Conservation (phyloP, 2,329 filamentous ascomycete genomes). For the Didymella keratinophila region DNA sequence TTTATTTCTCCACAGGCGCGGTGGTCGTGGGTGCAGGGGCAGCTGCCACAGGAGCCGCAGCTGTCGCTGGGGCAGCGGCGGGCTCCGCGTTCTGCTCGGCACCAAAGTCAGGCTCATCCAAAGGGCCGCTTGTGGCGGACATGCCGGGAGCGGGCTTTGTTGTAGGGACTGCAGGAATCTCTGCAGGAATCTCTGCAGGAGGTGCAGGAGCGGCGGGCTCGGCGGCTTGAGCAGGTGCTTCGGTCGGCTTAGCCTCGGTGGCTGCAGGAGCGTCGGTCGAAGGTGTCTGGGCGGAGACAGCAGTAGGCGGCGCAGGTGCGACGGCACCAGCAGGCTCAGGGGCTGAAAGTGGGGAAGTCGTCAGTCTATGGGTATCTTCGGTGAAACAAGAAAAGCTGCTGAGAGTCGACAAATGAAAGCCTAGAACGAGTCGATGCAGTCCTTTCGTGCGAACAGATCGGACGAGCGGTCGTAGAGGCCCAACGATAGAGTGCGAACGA, state of each 20-base stretch:
- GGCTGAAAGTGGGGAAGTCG: conserved; percentile 32
- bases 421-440: background rate
- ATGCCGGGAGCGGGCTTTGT: conserved; percentile 46
- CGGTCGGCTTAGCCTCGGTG: conserved; percentile 29
- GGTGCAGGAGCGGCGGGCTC: conserved; percentile 20
- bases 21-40: conserved; percentile 25
- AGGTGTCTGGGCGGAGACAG: conserved; percentile 35
- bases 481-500: background rate
- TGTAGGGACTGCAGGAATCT: conserved; percentile 28
- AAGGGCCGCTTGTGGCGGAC: conserved; percentile 51
- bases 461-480: background rate
- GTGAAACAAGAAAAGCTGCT: conserved; percentile 19
- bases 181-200: conserved; percentile 12
- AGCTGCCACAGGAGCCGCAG: conserved; percentile 21
- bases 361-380: conserved; percentile 36
- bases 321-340: conserved; percentile 45
- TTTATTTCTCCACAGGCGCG: conserved; percentile 20
- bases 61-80: conserved; percentile 24
- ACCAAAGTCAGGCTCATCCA: conserved; percentile 45
- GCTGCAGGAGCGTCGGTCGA: conserved; percentile 28
- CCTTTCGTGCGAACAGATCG: background rate
- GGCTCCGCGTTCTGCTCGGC: conserved; percentile 32
- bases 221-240: conserved; percentile 14
- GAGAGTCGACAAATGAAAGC: conserved; percentile 1
- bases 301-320: conserved; percentile 41